Percentiles rank a stretch among this genome's conserved stretches.
phyloP scores from a whole-genome alignment of 805 yeast genomes.

The Teunomyces stri region DNA sequence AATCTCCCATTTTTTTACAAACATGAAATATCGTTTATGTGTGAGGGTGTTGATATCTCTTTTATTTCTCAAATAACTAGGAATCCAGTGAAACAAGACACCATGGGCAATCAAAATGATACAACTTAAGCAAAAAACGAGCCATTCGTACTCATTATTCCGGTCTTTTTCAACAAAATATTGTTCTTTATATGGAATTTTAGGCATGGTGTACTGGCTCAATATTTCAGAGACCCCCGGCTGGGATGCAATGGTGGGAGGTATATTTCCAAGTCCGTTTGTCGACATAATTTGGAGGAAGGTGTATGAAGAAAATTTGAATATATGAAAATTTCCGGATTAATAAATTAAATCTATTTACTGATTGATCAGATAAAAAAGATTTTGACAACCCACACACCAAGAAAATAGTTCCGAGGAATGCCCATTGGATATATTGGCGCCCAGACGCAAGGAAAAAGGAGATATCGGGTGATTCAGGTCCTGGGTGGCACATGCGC shows the following conservation, averaged over 20 bases:
- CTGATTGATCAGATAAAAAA: not conserved
- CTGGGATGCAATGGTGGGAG: not conserved
- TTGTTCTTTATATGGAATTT: slow-evolving; percentile 37
- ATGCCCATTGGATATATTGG: not conserved
- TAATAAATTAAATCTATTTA: not conserved
- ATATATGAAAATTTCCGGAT: not conserved
- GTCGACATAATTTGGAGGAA: not conserved
- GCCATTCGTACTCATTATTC: slow-evolving; percentile 36
- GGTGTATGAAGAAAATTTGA: not conserved
- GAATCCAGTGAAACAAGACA: slow-evolving; percentile 42
- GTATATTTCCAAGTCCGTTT: not conserved
- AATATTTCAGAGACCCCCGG: not conserved
- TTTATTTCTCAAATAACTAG: slow-evolving; percentile 26
- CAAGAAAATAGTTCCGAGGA: not conserved
- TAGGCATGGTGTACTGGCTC: not conserved
- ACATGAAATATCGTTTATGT: slow-evolving; percentile 21
- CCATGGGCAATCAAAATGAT: slow-evolving; percentile 36
- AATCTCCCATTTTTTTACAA: slow-evolving; percentile 25
- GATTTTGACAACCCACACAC: not conserved
- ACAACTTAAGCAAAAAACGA: slow-evolving; percentile 26
- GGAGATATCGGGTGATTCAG: not conserved
- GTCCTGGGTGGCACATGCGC: not conserved
- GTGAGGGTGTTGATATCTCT: slow-evolving; percentile 16
- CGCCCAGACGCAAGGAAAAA: not conserved
- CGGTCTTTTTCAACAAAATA: slow-evolving; percentile 37